Conservation (phyloP, 176 grass and related monocot species). For the Lolium multiflorum region DNA sequence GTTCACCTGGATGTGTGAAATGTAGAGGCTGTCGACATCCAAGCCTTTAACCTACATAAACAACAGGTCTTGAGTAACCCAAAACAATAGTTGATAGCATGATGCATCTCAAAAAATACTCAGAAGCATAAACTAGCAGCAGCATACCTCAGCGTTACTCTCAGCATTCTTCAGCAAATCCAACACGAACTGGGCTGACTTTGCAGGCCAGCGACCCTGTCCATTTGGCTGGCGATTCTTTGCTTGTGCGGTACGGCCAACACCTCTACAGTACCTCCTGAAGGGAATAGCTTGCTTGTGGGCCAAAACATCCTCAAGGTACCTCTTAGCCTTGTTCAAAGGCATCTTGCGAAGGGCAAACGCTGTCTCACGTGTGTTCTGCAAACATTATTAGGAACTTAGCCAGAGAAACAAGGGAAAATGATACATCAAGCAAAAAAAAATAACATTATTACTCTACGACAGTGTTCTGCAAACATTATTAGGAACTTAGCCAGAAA, state of each 20-base stretch:
- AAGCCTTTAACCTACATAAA: conserved; percentile 65
- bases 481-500: no score
- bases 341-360: conserved; percentile 66
- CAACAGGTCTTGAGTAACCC: neutral
- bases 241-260: conserved; percentile 83
- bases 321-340: conserved; percentile 81
- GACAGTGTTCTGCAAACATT: no score
- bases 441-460: neutral
- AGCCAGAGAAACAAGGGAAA: neutral
- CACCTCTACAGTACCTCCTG: conserved; percentile 76
- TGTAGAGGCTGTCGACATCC: conserved; percentile 64
- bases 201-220: conserved; percentile 82
- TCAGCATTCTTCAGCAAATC: conserved; percentile 91
- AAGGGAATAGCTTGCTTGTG: conserved; percentile 97
- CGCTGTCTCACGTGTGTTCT: conserved; percentile 92
- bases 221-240: conserved; percentile 79
- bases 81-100: neutral
- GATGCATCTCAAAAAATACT: neutral
- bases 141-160: conserved; percentile 70
- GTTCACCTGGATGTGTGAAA: conserved; percentile 80
- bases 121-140: conserved; percentile 3
- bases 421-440: neutral
- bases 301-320: conserved; percentile 88
- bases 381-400: neutral
- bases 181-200: conserved; percentile 78